Evolutionary conservation across 805 yeast species (phyloP).

Genomic region (Candida odintsovae): DNA sequence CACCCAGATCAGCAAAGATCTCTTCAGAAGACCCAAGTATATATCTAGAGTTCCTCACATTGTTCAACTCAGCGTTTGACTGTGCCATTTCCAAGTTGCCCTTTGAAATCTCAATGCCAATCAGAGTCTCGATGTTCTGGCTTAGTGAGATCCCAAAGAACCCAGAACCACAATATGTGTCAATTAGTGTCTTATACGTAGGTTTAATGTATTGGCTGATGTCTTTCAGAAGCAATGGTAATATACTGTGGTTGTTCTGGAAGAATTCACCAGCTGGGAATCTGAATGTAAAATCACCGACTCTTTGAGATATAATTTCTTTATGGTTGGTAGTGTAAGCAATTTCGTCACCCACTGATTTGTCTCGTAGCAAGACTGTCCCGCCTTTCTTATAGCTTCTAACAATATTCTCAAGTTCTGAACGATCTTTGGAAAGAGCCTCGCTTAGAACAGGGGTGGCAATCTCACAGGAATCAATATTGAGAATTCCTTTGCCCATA

Average conservation of each 20-base stretch:
- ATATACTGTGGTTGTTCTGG: slow-evolving; percentile 89
- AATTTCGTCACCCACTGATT: slow-evolving; percentile 37
- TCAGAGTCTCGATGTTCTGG: slow-evolving; percentile 61
- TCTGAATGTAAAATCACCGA: slow-evolving; percentile 66
- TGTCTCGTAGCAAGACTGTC: slow-evolving; percentile 78
- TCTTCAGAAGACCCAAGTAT: slow-evolving; percentile 88
- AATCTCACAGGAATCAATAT: slow-evolving; percentile 85
- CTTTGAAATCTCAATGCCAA: slow-evolving; percentile 92
- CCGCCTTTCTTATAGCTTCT: slow-evolving; percentile 68
- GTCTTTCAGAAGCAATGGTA: slow-evolving; percentile 74
- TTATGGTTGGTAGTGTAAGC: slow-evolving; percentile 72
- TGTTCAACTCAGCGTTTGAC: slow-evolving; percentile 67
- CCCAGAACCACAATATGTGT: slow-evolving; percentile 96
- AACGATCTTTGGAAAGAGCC: slow-evolving; percentile 67
- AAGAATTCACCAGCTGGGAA: slow-evolving; percentile 96
- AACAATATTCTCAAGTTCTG: slow-evolving; percentile 36
- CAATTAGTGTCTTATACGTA: slow-evolving; percentile 65
- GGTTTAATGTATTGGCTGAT: slow-evolving; percentile 60
- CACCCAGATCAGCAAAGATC: slow-evolving; percentile 56
- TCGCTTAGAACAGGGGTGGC: slow-evolving; percentile 75
- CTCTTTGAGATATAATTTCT: slow-evolving; percentile 68
- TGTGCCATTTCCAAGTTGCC: slow-evolving; percentile 85
- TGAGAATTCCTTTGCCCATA: slow-evolving; percentile 41
- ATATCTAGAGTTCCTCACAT: slow-evolving; percentile 68
- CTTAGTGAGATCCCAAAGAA: slow-evolving; percentile 83